Base-by-base conservation (phyloP, 2,329 filamentous ascomycete genomes). In the Ilyonectria destructans region DNA sequence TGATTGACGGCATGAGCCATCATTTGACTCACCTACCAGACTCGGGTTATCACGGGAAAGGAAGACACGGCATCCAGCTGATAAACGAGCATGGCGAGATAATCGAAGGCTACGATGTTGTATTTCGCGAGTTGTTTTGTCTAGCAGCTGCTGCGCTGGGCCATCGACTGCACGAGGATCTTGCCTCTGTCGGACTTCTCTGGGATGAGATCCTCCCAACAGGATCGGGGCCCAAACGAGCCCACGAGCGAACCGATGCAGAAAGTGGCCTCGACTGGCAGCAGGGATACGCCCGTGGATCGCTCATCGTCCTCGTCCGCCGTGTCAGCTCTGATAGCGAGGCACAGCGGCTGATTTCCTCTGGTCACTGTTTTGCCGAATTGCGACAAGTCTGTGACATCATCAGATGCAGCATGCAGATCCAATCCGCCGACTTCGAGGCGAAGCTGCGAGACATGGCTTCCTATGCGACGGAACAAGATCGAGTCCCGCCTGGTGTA, bases 51-150 rank as follows among this genome's bases (percentile, higher is more conserved):
- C 65, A 68, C 17, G 61, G 65, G n/a, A 72, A 70, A 62, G 74
- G 74, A 26, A 71, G 74, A 4, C 68, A 70, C 26, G 73, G 68
- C 10, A 82, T 85, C 70, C 84, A 82, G 72, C 85, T 88, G 54
- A 83, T 85, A 37, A 85, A 81, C 75, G 88, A 86, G 60, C 81
- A 90, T 69, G 84, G 88, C 1, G 86, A 89, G 23, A 83, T 89
- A 12, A 88, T 92, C 60, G 85, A 89, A 12, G 88, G 93, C 67
- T 96, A 96, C 78, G 91, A 93, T 37, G 83, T 91, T 17, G 86
- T 95, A 2, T 95, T 97, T 78, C 90, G 93, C 19, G 93, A 97
- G 77, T 85, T 95, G 9, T 97, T 97, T 79, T 97, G 93, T 76
- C 86, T 94, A 9, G 92, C 94, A 3, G 94, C 94, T 1, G 85